These are phyloP conservation scores for Xerocomus tenax DNA, from an alignment of 1,284 basidiomycete species.

Conservation along the genomic window DNA sequence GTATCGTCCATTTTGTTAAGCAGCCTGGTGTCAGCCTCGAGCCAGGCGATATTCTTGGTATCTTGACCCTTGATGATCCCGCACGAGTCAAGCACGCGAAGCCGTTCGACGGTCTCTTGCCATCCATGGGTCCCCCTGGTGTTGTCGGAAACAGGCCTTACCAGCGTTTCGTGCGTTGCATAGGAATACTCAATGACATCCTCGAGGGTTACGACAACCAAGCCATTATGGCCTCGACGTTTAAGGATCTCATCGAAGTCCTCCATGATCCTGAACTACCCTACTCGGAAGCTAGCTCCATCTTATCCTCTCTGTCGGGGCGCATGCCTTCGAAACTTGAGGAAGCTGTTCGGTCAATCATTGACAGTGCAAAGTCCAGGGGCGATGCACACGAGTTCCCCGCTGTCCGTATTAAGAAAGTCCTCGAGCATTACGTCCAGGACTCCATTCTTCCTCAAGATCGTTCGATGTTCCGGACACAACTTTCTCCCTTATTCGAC, in stretches of 20 bases:
- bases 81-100: conserved; percentile 96
- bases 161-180: conserved; percentile 74
- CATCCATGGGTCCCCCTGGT: conserved; percentile 75
- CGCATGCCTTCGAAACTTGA: conserved; percentile 91
- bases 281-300: conserved; percentile 77
- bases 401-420: conserved; percentile 70
- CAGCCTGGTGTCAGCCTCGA: conserved; percentile 94
- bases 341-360: conserved; percentile 70
- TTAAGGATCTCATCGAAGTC: conserved; percentile 75
- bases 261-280: conserved; percentile 83
- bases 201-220: conserved; percentile 94
- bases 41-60: conserved; percentile 97
- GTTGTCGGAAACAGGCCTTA: conserved; percentile 88
- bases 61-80: conserved; percentile 94
- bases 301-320: conserved; percentile 84
- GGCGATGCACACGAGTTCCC: conserved; percentile 76
- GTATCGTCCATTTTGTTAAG: conserved; percentile 94
- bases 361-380: conserved; percentile 71
- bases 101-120: conserved; percentile 92
- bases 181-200: conserved; percentile 83
- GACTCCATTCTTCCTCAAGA: conserved; percentile 77
- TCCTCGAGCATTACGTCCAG: conserved; percentile 78
- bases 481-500: conserved; percentile 66
- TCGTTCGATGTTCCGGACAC: conserved; percentile 64
- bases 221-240: conserved; percentile 71